Evolutionary conservation across 768 basidiomycete species (phyloP).

Genomic region (Postia placenta): DNA sequence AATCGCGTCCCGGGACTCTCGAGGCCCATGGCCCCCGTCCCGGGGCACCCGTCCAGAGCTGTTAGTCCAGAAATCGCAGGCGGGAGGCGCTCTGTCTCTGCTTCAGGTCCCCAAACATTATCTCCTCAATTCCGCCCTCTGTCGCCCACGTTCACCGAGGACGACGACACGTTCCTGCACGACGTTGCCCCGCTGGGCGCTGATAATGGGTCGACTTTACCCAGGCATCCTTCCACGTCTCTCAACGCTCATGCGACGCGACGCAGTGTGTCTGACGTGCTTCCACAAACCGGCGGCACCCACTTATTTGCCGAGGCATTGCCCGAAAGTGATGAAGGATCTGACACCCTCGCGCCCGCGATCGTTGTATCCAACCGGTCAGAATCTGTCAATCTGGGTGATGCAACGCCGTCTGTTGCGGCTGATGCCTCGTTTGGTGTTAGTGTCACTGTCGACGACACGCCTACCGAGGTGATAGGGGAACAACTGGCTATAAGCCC

Average conservation of each 20-base stretch:
- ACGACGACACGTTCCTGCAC: background rate
- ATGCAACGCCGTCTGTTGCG: too few relatives aligned
- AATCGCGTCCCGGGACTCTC: constrained; percentile 50
- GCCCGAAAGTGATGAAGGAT: constrained; percentile 1
- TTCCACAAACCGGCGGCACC: background rate
- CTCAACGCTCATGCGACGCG: background rate
- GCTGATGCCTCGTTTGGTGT: too few relatives aligned
- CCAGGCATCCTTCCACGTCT: background rate
- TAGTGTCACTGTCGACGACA: too few relatives aligned
- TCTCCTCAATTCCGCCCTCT: background rate
- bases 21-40: constrained; percentile 19
- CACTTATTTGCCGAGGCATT: background rate
- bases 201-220: background rate
- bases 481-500: too few relatives aligned
- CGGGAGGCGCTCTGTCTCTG: constrained; percentile 12
- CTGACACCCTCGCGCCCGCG: background rate
- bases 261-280: constrained; percentile 15
- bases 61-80: constrained; percentile 6
- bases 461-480: too few relatives aligned
- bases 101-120: constrained; percentile 3
- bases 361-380: background rate
- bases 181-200: background rate
- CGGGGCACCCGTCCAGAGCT: background rate
- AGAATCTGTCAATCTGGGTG: too few relatives aligned
- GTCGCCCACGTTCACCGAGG: background rate